phyloP scores from a whole-genome alignment of 2,329 filamentous ascomycete genomes.

The Lachnum nothofagi region DNA sequence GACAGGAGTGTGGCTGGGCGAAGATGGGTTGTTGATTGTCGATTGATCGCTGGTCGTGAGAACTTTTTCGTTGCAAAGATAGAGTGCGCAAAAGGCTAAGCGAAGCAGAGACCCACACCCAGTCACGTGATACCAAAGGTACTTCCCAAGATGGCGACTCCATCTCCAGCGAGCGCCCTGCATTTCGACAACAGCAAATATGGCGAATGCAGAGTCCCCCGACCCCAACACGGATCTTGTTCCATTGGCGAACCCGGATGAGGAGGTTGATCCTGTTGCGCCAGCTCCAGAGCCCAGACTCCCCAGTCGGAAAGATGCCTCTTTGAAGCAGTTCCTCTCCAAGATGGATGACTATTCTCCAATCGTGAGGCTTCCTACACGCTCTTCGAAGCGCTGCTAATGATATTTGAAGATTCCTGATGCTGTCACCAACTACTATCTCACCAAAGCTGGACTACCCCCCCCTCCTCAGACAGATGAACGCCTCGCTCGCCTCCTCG shows the following conservation, averaged over 20 bases:
- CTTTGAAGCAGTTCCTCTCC: slow-evolving; percentile 81
- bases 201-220: slow-evolving; percentile 32
- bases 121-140: no score
- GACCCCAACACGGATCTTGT: slow-evolving; percentile 30
- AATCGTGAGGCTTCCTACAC: slow-evolving; percentile 59
- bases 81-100: no score
- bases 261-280: slow-evolving; percentile 41
- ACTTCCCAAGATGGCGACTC: no score
- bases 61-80: no score
- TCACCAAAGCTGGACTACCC: slow-evolving; percentile 89
- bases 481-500: slow-evolving; percentile 85
- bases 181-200: slow-evolving; percentile 49
- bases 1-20: no score
- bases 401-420: slow-evolving; percentile 72
- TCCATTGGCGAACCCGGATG: slow-evolving; percentile 24
- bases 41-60: no score
- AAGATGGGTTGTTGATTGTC: no score
- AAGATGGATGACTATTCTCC: slow-evolving; percentile 99
- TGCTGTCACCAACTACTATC: slow-evolving; percentile 95
- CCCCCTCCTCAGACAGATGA: slow-evolving; percentile 86
- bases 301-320: slow-evolving; percentile 83
- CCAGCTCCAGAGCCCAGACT: slow-evolving; percentile 55
- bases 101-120: no score
- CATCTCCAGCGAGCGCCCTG: no score
- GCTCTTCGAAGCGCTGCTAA: slow-evolving; percentile 9